Conservation (phyloP, 371 early-diverging fungal species). For the Amoeboaphelidium protococcarum region DNA sequence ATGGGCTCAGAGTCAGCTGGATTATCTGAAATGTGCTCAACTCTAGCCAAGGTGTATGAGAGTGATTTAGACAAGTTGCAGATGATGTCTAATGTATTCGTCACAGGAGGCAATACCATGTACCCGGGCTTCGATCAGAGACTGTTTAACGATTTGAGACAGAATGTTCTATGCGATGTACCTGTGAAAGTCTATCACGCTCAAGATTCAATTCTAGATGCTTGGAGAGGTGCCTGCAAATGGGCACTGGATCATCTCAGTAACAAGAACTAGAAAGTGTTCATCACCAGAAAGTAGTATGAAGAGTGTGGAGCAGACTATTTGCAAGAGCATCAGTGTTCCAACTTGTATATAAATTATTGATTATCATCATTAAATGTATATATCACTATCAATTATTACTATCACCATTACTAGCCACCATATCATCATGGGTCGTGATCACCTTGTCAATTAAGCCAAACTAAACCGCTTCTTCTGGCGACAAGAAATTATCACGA, state of each 20-base stretch:
- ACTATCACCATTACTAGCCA: too few species aligned
- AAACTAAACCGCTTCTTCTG: constrained; percentile 67
- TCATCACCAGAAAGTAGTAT: not conserved
- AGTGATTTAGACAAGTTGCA: constrained; percentile 22
- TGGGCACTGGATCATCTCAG: constrained; percentile 13
- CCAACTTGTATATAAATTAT: not conserved
- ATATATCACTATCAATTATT: too few species aligned
- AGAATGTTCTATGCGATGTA: constrained; percentile 31
- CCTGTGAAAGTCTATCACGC: constrained; percentile 41
- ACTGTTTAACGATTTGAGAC: constrained; percentile 23
- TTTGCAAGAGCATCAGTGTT: not conserved
- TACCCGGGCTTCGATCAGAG: constrained; percentile 32
- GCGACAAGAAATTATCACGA: constrained; percentile 79
- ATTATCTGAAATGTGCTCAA: constrained; percentile 43
- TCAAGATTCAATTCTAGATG: constrained; percentile 38
- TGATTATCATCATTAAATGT: not conserved
- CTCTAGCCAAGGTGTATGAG: constrained; percentile 33
- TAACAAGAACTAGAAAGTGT: not conserved
- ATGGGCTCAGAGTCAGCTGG: constrained; percentile 69
- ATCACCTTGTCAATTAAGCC: constrained; percentile 55
- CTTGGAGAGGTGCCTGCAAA: constrained; percentile 60
- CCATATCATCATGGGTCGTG: too few species aligned
- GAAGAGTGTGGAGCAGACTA: not conserved
- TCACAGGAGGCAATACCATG: constrained; percentile 48
- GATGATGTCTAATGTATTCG: constrained; percentile 31